phyloP scores from a whole-genome alignment of 164 flowering plant genomes.

The Vitis cinerea region DNA sequence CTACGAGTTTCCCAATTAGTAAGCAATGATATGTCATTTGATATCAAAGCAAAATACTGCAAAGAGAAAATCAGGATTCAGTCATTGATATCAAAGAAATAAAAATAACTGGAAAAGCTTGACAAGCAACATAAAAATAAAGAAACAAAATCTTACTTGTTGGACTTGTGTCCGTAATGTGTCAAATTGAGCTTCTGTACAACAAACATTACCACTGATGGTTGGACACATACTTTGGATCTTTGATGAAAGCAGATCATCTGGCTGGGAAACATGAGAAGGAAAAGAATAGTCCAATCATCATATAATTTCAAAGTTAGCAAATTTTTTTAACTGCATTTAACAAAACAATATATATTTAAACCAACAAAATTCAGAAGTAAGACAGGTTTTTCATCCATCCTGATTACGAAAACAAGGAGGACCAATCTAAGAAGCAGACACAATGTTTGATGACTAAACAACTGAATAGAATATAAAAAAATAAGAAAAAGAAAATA shows the following conservation, averaged over 20 bases:
- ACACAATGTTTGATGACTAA: no score
- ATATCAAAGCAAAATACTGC: no score
- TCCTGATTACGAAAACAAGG: background rate
- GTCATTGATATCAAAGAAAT: background rate
- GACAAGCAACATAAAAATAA: background rate
- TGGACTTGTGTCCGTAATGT: constrained; percentile 86
- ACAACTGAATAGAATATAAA: no score
- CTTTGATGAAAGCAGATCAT: constrained; percentile 75
- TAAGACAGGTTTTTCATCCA: background rate
- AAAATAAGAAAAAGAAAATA: background rate
- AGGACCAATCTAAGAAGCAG: no score
- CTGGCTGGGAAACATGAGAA: constrained; percentile 63
- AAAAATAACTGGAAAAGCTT: background rate
- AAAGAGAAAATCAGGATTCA: no score
- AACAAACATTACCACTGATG: constrained; percentile 89
- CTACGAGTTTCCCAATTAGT: no score
- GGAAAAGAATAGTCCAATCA: background rate
- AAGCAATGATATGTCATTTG: no score
- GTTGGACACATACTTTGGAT: constrained; percentile 97
- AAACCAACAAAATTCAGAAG: background rate
- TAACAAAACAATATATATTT: background rate
- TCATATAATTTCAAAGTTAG: background rate
- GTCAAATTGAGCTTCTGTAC: constrained; percentile 83
- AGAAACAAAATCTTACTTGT: constrained; percentile 54
- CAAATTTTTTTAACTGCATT: background rate